phyloP scores from a whole-genome alignment of 2,329 filamentous ascomycete genomes.

The Cladophialophora psammophila region DNA sequence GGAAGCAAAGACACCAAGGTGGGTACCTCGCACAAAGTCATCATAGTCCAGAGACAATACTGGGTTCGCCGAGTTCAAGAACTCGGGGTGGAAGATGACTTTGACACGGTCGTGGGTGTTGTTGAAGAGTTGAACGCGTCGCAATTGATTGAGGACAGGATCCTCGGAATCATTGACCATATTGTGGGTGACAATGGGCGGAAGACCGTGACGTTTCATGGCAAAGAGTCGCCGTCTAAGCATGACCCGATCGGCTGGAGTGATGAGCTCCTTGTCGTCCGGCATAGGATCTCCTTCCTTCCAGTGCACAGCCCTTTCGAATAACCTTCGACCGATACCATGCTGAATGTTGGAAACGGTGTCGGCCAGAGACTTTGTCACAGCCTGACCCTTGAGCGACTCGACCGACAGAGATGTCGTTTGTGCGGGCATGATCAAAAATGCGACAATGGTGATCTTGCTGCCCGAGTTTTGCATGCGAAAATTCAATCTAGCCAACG shows the following conservation, averaged over 20 bases:
- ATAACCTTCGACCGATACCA: conserved; percentile 90
- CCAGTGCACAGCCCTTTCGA: conserved; percentile 93
- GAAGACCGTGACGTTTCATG: conserved; percentile 90
- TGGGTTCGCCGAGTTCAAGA: conserved; percentile 93
- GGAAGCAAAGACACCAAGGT: conserved; percentile 92
- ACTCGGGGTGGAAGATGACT: conserved; percentile 97
- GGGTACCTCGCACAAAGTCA: conserved; percentile 96
- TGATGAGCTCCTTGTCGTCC: conserved; percentile 95
- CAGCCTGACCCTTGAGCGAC: conserved; percentile 93
- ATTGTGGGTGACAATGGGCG: conserved; percentile 98
- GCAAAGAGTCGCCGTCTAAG: conserved; percentile 90
- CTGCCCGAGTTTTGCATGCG: conserved; percentile 83
- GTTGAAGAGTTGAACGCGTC: conserved; percentile 96
- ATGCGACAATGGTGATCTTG: conserved; percentile 93
- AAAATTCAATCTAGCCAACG: conserved; percentile 91
- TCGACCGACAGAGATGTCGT: conserved; percentile 95
- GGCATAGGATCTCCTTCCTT: conserved; percentile 92
- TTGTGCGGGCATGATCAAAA: conserved; percentile 98
- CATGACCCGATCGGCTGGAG: conserved; percentile 88
- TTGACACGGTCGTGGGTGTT: conserved; percentile 94
- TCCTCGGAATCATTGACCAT: conserved; percentile 95
- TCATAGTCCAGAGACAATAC: conserved; percentile 97
- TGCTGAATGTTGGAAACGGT: conserved; percentile 92
- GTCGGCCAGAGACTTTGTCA: conserved; percentile 94
- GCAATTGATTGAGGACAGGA: conserved; percentile 93